Conservation (phyloP, 164 flowering plant species). For the Liriodendron chinense region DNA sequence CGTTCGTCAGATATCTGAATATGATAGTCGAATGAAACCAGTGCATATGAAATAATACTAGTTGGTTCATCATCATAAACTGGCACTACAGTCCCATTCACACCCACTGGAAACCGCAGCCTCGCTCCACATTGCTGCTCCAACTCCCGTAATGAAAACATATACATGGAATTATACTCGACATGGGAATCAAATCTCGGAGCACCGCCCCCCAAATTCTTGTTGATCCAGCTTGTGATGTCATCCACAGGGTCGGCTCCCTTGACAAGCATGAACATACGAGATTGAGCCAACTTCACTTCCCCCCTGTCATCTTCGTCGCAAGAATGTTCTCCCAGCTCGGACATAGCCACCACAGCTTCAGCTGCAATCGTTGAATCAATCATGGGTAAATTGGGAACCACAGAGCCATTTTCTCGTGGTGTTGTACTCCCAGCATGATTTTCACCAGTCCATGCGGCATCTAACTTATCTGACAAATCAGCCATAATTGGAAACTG, state of each 20-base stretch:
- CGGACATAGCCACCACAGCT: slow-evolving; percentile 28
- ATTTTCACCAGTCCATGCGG: slow-evolving; percentile 90
- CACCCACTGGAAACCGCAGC: slow-evolving; percentile 69
- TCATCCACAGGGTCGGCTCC: slow-evolving; percentile 51
- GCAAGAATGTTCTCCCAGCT: slow-evolving; percentile 23
- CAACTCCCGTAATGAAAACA: slow-evolving; percentile 57
- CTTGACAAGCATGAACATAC: slow-evolving; percentile 34
- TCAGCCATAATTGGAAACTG: slow-evolving; percentile 46
- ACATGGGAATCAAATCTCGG: slow-evolving; percentile 56
- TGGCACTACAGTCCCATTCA: slow-evolving; percentile 74
- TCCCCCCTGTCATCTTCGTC: slow-evolving; percentile 35
- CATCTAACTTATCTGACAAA: slow-evolving; percentile 85
- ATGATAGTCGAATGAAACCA: slow-evolving; percentile 63
- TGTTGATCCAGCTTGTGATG: slow-evolving; percentile 62
- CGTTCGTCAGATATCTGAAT: slow-evolving; percentile 56
- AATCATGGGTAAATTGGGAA: slow-evolving; percentile 28
- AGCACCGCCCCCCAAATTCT: slow-evolving; percentile 39
- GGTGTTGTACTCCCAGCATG: slow-evolving; percentile 29
- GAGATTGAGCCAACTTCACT: slow-evolving; percentile 26
- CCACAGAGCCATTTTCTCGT: slow-evolving; percentile 26
- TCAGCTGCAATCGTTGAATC: slow-evolving; percentile 30
- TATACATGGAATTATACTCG: slow-evolving; percentile 61
- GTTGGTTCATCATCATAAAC: slow-evolving; percentile 97
- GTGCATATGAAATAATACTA: slow-evolving; percentile 75
- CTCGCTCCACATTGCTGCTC: slow-evolving; percentile 68